Evolutionary conservation across 2,329 filamentous ascomycete species (phyloP), one percentile per base, ranked within the genome.

Genomic region (Fusarium sp.): DNA sequence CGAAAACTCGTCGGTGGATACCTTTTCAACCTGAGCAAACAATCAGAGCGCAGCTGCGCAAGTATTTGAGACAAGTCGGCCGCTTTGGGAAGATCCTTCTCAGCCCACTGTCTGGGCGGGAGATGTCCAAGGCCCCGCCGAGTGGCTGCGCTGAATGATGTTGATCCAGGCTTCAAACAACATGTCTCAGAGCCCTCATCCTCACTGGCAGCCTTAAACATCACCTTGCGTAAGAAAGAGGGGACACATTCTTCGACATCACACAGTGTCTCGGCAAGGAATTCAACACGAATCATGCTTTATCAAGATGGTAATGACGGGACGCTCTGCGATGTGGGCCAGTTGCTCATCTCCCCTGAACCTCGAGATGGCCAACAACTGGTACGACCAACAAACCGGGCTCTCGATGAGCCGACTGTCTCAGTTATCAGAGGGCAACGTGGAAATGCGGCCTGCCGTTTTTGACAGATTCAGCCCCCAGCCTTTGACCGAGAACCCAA

Each of bases 71-170:
- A 75, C 69, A 70, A 18, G n/a, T 37, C 52, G 56, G 43, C 72
- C 59, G 66, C 54, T 73, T 62, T 70, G 50, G 27, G 69, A 50
- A 69, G 24, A 24, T 45, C 54, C 59, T 52, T 52, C 48, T n/a
- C 29, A 65, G 6, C 41, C 41, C 68, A 29, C 14, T 67, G 60
- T 62, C 60, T 41, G 52, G 39, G 48, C 37, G 65, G 72, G 65
- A 67, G 48, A 48, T 52, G 68, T 64, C 39, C 57, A 67, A 76
- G 71, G 73, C 48, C 73, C 73, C 71, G 29, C 73, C 73, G 65
- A 67, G 57, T 60, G 57, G 63, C 41, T 65, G 63, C 35, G 56
- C 43, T 39, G 18, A 50, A 33, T 37, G 41, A 33, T 65, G 57
- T 48, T 61, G 43, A 64, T 29, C 63, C 54, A 58, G 56, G 29